Percentiles rank a stretch among this genome's conserved stretches.
Evolutionary conservation across 2,329 filamentous ascomycete genomes (phyloP).

Genomic region (Fusarium sublunatum): DNA sequence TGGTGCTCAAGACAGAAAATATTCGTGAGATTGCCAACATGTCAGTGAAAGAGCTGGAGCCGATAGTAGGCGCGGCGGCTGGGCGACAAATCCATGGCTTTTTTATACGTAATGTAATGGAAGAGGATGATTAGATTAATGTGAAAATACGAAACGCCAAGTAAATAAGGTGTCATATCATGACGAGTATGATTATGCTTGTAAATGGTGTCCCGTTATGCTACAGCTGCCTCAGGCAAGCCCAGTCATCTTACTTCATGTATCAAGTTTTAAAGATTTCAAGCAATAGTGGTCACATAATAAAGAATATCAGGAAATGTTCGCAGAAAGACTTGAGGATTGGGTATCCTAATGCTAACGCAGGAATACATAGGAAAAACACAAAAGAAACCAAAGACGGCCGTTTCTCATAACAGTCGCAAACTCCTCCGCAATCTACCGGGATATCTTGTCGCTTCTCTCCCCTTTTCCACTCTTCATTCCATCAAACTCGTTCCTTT

Average conservation of each 20-base stretch:
- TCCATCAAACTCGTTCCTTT: neutral
- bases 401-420: conserved; percentile 25
- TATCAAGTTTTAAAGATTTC: neutral
- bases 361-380: conserved; percentile 19
- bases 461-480: neutral
- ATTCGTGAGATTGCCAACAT: conserved; percentile 89
- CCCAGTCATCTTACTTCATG: too few species aligned
- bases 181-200: too few species aligned
- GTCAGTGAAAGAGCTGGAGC: conserved; percentile 76
- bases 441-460: neutral
- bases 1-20: conserved; percentile 80
- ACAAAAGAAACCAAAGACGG: conserved; percentile 28
- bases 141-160: conserved; percentile 19
- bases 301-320: neutral
- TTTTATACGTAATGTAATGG: conserved; percentile 75
- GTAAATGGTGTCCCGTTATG: too few species aligned
- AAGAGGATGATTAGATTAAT: conserved; percentile 55
- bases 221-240: too few species aligned
- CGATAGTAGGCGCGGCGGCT: conserved; percentile 80
- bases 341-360: conserved; percentile 47
- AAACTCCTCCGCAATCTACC: conserved; percentile 9
- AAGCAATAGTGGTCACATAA: neutral
- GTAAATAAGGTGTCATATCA: too few species aligned
- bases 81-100: conserved; percentile 82
- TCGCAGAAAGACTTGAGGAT: conserved; percentile 32